These are phyloP conservation scores for Schoenoplectus triqueter DNA, from an alignment of 202 grass and related monocot genomes.

Conservation along the genomic window DNA sequence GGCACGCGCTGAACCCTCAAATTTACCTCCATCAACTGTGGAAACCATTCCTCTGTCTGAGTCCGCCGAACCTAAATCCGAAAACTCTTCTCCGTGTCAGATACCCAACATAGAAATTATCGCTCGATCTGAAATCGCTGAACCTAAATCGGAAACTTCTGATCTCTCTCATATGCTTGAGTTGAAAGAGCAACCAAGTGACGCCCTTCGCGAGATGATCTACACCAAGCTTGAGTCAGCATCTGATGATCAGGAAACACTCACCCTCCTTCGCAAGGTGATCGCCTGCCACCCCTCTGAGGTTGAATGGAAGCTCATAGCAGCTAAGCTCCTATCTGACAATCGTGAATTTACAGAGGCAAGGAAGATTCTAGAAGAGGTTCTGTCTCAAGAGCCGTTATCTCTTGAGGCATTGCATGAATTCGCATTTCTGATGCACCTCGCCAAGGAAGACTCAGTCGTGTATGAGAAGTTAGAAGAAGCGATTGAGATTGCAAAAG, in stretches of 20 bases:
- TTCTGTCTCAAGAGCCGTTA: constrained; percentile 43
- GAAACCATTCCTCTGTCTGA: constrained; percentile 7
- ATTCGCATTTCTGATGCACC: constrained; percentile 45
- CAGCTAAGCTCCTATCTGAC: constrained; percentile 41
- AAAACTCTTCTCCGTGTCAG: not conserved
- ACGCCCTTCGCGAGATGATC: constrained; percentile 28
- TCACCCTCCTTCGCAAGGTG: constrained; percentile 38
- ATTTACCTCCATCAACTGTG: not conserved
- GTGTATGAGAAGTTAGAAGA: constrained; percentile 35
- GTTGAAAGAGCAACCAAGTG: constrained; percentile 2
- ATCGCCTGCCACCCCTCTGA: constrained; percentile 33
- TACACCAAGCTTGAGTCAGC: constrained; percentile 39
- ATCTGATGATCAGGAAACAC: constrained; percentile 31
- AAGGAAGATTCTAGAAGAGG: constrained; percentile 43
- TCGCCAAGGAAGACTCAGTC: constrained; percentile 20
- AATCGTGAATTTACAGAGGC: constrained; percentile 34
- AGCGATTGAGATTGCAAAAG: constrained; percentile 44
- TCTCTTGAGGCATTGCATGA: constrained; percentile 43
- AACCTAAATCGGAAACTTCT: not conserved
- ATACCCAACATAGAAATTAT: not conserved
- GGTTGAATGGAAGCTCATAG: constrained; percentile 47
- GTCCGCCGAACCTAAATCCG: not conserved
- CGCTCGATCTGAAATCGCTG: not conserved
- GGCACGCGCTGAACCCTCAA: constrained; percentile 25
- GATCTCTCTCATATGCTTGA: constrained; percentile 37